Base-by-base conservation (phyloP, 176 grass and related monocot species). In the Pharus latifolius region DNA sequence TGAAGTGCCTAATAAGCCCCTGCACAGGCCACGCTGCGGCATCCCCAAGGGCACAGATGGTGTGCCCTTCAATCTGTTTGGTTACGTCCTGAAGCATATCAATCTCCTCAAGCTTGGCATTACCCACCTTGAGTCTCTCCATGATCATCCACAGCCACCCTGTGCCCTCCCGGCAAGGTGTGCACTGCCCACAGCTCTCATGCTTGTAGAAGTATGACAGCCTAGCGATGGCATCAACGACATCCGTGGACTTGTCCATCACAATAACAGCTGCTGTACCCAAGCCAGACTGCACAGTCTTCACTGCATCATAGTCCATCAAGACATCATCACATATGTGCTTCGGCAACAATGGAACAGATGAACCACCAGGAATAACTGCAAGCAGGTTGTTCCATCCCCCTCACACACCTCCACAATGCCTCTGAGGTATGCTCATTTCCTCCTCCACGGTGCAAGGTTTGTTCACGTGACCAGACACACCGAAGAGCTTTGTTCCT, bases 111-210 rank as follows among this genome's bases (percentile, higher is more conserved):
- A 96, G 68, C 76, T 87, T 89, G 0, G 92, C 88, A 24, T 96
- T 92, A 38, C 92, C 92, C 17, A 89, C 88, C 74, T 96, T 96
- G 19, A 96, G 56, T 71, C 92, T 96, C 82, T 91, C 92, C 92
- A 96, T 96, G 67, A 96, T 80, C 92, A 91, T 91, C 92, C 92
- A 96, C 7, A 96, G 72, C 92, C 92, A 96, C 11, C 83, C 83
- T 8, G 92, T 96, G 25, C 92, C 92, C 73, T 96, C 92, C 66
- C 92, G 84, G 85, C 92, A 96, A 6, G 92, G 92, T 0, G 92
- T 96, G 73, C 92, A 96, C 80, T 92, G 92, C 15, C 92, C 92
- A 63, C 92, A 96, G 69, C 88, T 96, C 80, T 96, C 92, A 12
- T 96, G 92, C 79, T 96, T 96, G 75, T 96, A 91, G 74, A 96